Base-by-base conservation (phyloP, 2,329 filamentous ascomycete species). In the Cladophialophora immunda region DNA sequence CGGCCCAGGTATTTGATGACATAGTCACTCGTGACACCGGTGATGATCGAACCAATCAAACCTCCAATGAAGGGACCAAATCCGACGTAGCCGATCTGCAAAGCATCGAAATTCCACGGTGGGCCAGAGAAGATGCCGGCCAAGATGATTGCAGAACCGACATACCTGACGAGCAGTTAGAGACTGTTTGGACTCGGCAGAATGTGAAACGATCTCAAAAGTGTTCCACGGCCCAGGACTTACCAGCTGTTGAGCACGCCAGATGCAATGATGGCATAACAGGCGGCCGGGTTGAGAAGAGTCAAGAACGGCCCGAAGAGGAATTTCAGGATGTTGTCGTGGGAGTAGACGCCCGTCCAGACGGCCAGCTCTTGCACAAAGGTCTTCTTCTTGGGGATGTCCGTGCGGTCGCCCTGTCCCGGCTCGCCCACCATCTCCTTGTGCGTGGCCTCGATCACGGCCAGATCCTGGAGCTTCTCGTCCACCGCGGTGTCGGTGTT, bases 1-100 rank as follows among this genome's bases (percentile, higher is more conserved):
- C 78, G 75, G 0, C 81, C 80, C 1, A 83, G 72, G 58, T 70
- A 74, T 22, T 81, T 74, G 11, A 75, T 73, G 17, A 79, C 60
- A 34, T 68, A 68, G 67, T 80, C 78, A 1, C 73, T 75, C 8
- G 76, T 62, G 2, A 73, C 25, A 72, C 76, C 22, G 75, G 80
- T 81, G 53, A 83, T 76, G 63, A 85, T 79, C 1, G 78, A 74
- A 3, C 64, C 68, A 27, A 68, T 59, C 34, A 70, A 50, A 3
- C 67, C 70, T 29, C 68, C 68, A 17, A 70, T 41, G 34, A 70
- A 70, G 1, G 64, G 64, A 13, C 68, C 68, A 22, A 61, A 65
- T 52, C 57, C 68, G 36, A 75, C 65, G 29, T 76, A 72, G 9
- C 75, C 75, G 7, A 76, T 71, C 1, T 71, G 71, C 0, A 74